phyloP scores from a whole-genome alignment of 208 protist genomes.

The Leishmania guyanensis region DNA sequence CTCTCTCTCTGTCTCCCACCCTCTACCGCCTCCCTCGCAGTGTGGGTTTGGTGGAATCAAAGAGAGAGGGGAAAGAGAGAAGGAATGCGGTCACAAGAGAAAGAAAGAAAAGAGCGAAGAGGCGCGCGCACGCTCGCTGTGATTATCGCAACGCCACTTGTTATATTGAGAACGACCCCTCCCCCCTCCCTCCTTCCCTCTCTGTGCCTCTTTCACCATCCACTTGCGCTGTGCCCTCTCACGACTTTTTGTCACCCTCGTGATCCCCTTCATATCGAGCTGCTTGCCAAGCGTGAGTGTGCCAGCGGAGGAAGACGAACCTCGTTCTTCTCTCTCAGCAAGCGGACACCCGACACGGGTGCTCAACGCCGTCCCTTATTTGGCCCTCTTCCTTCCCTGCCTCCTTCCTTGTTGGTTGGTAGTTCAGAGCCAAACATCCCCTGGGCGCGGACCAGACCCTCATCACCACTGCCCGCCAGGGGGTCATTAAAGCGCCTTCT shows the following conservation, averaged over 20 bases:
- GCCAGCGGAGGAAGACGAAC: not conserved
- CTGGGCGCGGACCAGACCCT: not conserved
- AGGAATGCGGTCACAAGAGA: not conserved
- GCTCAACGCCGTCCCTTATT: not conserved
- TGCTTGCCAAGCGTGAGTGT: not conserved
- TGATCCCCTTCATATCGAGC: not conserved
- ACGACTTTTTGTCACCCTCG: not conserved
- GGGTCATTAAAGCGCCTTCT: not conserved
- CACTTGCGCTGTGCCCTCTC: not conserved
- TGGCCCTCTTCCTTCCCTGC: not conserved
- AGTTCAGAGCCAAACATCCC: not conserved
- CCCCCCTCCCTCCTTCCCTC: not conserved
- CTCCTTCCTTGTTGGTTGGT: not conserved
- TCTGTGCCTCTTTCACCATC: constrained; percentile 2
- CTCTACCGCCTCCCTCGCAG: not conserved
- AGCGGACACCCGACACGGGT: not conserved
- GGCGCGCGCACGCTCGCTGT: not conserved
- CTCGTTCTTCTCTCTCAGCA: not conserved
- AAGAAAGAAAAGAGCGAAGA: not conserved
- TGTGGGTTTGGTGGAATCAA: not conserved
- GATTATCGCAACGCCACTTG: not conserved
- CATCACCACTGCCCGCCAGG: not conserved
- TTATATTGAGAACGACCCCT: too few relatives aligned
- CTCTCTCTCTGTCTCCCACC: not conserved
- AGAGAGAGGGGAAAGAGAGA: not conserved